Evolutionary conservation across 257 asterid genomes (phyloP).

Genomic region (Verbena officinalis): DNA sequence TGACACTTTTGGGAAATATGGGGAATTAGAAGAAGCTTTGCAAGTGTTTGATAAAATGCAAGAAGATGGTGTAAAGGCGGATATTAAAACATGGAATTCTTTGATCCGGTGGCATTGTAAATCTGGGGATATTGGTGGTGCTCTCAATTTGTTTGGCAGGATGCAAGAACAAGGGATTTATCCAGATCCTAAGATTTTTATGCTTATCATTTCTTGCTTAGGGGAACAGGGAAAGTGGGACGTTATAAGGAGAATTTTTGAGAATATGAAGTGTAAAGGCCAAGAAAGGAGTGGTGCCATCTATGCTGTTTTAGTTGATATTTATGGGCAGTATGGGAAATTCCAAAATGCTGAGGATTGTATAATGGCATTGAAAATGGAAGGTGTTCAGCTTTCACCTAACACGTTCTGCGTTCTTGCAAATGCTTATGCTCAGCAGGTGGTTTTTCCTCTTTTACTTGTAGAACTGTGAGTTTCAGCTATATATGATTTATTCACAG

Average conservation of each 20-base stretch:
- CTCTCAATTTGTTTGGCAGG: conserved; percentile 58
- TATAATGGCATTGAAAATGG: conserved; percentile 59
- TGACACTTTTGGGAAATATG: conserved; percentile 79
- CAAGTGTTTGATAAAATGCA: conserved; percentile 70
- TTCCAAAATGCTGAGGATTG: conserved; percentile 70
- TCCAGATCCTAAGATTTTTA: conserved; percentile 86
- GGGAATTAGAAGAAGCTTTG: conserved; percentile 76
- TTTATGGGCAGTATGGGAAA: conserved; percentile 81
- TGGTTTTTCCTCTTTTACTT: conserved; percentile 21
- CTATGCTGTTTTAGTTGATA: conserved; percentile 73
- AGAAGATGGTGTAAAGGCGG: conserved; percentile 64
- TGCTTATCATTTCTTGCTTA: conserved; percentile 60
- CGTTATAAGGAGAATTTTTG: conserved; percentile 48
- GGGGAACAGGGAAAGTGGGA: conserved; percentile 90
- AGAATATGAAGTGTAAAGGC: conserved; percentile 63
- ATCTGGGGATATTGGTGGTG: conserved; percentile 59
- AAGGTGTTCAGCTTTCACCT: conserved; percentile 71
- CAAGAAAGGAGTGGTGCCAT: conserved; percentile 75
- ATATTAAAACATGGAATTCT: conserved; percentile 81
- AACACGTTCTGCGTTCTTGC: conserved; percentile 81
- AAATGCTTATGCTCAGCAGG: conserved; percentile 95
- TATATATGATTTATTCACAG: not conserved
- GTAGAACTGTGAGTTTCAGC: conserved; percentile 11
- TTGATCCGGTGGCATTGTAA: conserved; percentile 84
- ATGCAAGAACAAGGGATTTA: conserved; percentile 85